Evolutionary conservation across 2,329 filamentous ascomycete genomes (phyloP).

Genomic region (Diplodia sapinea): DNA sequence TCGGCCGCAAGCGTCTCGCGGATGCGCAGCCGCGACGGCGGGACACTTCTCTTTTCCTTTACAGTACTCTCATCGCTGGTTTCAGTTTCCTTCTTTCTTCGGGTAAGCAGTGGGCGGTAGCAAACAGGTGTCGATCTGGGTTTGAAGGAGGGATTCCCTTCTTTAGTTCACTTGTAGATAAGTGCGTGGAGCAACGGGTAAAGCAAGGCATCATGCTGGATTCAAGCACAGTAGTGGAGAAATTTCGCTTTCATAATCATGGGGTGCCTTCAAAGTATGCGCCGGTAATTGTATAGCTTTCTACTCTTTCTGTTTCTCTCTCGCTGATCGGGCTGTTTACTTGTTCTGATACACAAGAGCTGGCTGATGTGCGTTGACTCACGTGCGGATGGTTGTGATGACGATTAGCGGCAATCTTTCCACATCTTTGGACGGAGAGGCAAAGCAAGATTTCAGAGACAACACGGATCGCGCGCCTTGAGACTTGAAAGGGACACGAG

Average conservation of each 20-base stretch:
- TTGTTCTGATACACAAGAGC: background rate
- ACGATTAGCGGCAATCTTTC: slow-evolving; percentile 2
- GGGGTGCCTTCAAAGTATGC: slow-evolving; percentile 27
- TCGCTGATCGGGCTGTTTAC: slow-evolving; percentile 1
- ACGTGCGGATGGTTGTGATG: slow-evolving; percentile 1
- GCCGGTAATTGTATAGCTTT: slow-evolving; percentile 30
- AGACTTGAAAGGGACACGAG: slow-evolving; percentile 6
- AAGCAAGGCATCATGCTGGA: slow-evolving; percentile 29
- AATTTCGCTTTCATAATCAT: slow-evolving; percentile 21
- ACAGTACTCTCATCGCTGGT: slow-evolving; percentile 23
- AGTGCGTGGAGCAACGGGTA: slow-evolving; percentile 34
- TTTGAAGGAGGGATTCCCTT: slow-evolving; percentile 28
- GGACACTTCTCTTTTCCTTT: slow-evolving; percentile 14
- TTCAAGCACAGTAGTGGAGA: slow-evolving; percentile 30
- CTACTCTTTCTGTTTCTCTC: slow-evolving; percentile 2
- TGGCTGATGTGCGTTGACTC: slow-evolving; percentile 21
- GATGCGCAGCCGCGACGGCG: background rate
- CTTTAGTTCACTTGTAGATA: slow-evolving; percentile 39
- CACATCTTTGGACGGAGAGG: background rate
- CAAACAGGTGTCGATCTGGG: slow-evolving; percentile 29
- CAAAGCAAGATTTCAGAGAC: background rate
- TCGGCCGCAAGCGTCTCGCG: slow-evolving; percentile 1
- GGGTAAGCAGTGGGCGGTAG: slow-evolving; percentile 23
- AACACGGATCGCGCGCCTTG: slow-evolving; percentile 10
- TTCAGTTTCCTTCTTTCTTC: slow-evolving; percentile 12